Conservation (phyloP, 768 basidiomycete species). For the Suillus variegatus region DNA sequence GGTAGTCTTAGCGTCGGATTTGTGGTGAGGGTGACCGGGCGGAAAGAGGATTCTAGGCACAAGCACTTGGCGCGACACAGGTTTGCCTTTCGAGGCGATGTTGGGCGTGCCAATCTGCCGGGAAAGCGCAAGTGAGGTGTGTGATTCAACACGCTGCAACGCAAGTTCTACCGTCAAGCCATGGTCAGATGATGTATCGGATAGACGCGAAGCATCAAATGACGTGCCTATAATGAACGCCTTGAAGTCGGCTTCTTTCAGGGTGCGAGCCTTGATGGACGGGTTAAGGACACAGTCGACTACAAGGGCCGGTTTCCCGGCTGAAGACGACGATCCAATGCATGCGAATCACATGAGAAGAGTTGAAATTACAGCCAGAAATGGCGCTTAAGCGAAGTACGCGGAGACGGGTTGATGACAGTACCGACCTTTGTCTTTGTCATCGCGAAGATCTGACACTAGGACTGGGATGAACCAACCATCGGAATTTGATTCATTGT, state of each 20-base stretch:
- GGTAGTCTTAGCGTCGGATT: conserved; percentile 5
- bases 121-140: conserved; percentile 60
- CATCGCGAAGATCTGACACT: conserved; percentile 62
- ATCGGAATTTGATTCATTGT: conserved; percentile 39
- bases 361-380: conserved; percentile 17
- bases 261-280: conserved; percentile 56
- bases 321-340: conserved; percentile 36
- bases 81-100: conserved; percentile 74
- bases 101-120: conserved; percentile 74
- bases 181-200: conserved; percentile 15
- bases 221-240: conserved; percentile 65
- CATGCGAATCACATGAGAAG: neutral
- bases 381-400: neutral
- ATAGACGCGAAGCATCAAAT: neutral
- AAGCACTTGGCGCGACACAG: conserved; percentile 54
- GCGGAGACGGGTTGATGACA: conserved; percentile 11
- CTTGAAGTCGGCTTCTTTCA: conserved; percentile 66
- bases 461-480: conserved; percentile 72
- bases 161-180: conserved; percentile 53
- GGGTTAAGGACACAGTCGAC: conserved; percentile 73
- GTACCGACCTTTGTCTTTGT: conserved; percentile 67
- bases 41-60: conserved; percentile 50
- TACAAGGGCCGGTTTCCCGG: conserved; percentile 67
- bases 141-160: conserved; percentile 65
- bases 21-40: conserved; percentile 21